phyloP scores from a whole-genome alignment of 176 grass and related monocot genomes.

The Oryza coarctata region DNA sequence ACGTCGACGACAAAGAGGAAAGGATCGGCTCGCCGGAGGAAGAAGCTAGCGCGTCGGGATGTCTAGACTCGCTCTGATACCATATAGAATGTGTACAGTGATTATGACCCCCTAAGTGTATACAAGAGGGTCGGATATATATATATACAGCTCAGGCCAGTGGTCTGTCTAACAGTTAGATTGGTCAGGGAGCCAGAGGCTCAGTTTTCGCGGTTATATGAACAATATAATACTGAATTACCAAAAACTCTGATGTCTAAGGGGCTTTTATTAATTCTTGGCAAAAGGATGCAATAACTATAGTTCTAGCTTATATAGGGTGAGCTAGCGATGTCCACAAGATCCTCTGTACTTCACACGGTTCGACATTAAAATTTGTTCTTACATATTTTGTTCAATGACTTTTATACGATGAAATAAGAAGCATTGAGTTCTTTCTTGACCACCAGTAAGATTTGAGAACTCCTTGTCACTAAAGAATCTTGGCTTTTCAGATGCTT shows the following conservation, averaged over 20 bases:
- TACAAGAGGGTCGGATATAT: no score
- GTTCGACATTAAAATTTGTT: not conserved
- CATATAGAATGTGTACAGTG: no score
- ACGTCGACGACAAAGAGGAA: no score
- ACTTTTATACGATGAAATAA: not conserved
- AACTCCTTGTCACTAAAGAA: slow-evolving; percentile 67
- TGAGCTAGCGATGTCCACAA: not conserved
- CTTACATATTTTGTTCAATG: not conserved
- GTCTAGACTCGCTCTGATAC: no score
- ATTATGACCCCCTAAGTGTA: no score
- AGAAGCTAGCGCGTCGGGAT: no score
- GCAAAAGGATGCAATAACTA: not conserved
- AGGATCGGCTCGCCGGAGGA: no score
- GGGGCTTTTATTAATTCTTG: not conserved
- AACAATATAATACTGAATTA: not conserved
- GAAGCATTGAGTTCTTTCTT: slow-evolving; percentile 43
- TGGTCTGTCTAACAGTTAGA: no score
- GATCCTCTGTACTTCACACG: not conserved
- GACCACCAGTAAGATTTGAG: slow-evolving; percentile 59
- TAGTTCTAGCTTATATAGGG: not conserved
- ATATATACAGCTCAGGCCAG: no score
- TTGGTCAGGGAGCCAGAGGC: not conserved
- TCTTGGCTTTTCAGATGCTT: slow-evolving; percentile 82
- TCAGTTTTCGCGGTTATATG: not conserved
- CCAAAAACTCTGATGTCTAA: not conserved